Conservation (phyloP, 2,329 filamentous ascomycete genomes). For the Gaeumannomyces sp. region DNA sequence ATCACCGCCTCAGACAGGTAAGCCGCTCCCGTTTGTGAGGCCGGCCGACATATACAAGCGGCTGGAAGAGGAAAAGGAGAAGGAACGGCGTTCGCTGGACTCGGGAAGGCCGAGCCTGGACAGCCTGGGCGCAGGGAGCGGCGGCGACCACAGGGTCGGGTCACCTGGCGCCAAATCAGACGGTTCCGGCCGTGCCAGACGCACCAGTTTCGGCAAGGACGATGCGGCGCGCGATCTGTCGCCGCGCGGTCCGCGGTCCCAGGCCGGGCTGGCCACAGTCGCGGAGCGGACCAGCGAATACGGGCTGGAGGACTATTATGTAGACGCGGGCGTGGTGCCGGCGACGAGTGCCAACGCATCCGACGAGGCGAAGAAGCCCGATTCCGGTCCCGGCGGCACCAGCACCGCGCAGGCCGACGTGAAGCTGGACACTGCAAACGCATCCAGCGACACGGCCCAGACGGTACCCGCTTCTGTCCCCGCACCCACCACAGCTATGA, state of each 20-base stretch:
- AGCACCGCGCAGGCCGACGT: neutral
- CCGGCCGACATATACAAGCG: constrained; percentile 74
- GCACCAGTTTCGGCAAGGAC: constrained; percentile 24
- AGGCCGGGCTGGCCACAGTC: constrained; percentile 44
- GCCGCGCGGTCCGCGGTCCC: constrained; percentile 22
- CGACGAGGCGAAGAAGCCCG: neutral
- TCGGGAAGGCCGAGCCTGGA: constrained; percentile 52
- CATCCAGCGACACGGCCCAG: neutral
- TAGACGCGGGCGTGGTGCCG: neutral
- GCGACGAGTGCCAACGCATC: neutral
- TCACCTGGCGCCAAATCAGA: constrained; percentile 12
- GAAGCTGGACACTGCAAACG: neutral
- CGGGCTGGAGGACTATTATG: constrained; percentile 35
- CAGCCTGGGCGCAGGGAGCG: constrained; percentile 30
- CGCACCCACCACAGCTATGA: constrained; percentile 12
- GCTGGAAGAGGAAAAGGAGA: constrained; percentile 58
- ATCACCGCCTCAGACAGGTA: constrained; percentile 33
- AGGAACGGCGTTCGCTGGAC: constrained; percentile 50
- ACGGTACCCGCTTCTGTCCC: constrained; percentile 21
- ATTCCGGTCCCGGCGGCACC: neutral
- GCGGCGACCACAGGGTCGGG: constrained; percentile 21
- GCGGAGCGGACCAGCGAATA: constrained; percentile 55
- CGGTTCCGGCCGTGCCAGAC: constrained; percentile 15
- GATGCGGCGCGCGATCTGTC: constrained; percentile 26
- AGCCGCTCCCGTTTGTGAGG: constrained; percentile 58